Percentiles rank a stretch among this genome's conserved stretches.
Evolutionary conservation across 2,329 filamentous ascomycete species (phyloP).

Genomic region (Clarireedia hainanense): DNA sequence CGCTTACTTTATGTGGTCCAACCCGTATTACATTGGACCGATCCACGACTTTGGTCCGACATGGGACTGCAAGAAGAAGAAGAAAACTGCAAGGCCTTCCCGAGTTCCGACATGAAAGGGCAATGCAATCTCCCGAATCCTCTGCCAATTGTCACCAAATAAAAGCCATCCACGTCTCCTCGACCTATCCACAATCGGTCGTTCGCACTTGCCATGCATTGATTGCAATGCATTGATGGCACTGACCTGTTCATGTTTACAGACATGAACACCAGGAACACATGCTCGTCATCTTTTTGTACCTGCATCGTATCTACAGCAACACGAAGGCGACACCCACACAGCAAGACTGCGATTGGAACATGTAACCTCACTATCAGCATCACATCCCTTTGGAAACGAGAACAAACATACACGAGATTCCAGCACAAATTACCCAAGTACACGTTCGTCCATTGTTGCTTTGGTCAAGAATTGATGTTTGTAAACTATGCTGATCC

Average conservation of each 20-base stretch:
- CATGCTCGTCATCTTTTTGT: neutral
- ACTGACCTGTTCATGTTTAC: neutral
- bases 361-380: neutral
- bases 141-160: neutral
- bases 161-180: neutral
- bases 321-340: neutral
- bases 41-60: no score
- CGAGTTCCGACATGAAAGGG: no score
- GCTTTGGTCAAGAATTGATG: neutral
- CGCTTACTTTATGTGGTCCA: no score
- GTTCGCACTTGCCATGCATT: neutral
- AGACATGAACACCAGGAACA: neutral
- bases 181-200: no score
- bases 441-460: neutral
- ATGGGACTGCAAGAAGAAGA: no score
- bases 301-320: neutral
- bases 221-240: neutral
- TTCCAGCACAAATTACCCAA: no score
- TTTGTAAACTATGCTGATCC: neutral
- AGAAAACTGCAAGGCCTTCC: no score
- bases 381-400: neutral
- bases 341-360: neutral
- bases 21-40: no score
- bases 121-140: neutral
- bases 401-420: neutral